Evolutionary conservation across 768 basidiomycete genomes (phyloP).

Genomic region (Clavaria fumosa): DNA sequence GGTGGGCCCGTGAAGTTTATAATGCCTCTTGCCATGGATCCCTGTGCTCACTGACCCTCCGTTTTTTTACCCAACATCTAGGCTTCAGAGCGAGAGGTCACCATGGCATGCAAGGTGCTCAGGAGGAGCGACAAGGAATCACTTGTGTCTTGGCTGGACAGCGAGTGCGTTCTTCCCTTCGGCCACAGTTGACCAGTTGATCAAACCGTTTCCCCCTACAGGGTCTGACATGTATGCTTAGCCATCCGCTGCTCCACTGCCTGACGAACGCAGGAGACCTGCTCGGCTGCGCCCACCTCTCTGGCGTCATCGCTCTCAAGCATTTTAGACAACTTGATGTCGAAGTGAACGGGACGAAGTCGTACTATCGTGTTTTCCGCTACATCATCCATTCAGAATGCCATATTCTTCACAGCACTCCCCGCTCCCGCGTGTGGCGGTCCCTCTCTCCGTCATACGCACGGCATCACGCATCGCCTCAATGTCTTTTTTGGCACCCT

Average conservation of each 20-base stretch:
- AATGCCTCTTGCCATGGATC: conserved; percentile 10
- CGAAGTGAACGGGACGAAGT: conserved; percentile 87
- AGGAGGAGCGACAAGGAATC: conserved; percentile 88
- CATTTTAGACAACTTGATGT: conserved; percentile 90
- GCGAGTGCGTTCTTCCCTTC: conserved; percentile 35
- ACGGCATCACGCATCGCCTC: too few relatives aligned
- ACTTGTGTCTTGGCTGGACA: conserved; percentile 92
- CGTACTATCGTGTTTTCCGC: too few relatives aligned
- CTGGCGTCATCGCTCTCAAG: conserved; percentile 78
- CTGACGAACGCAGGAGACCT: conserved; percentile 85
- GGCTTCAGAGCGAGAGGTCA: conserved; percentile 84
- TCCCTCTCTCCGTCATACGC: too few relatives aligned
- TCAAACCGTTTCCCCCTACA: too few relatives aligned
- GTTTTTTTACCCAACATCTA: conserved; percentile 19
- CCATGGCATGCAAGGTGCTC: conserved; percentile 85
- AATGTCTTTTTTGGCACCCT: too few relatives aligned
- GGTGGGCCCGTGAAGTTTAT: conserved; percentile 50
- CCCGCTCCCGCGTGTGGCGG: too few relatives aligned
- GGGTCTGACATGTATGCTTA: conserved; percentile 91
- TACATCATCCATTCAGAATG: too few relatives aligned
- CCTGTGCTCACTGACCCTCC: too few relatives aligned
- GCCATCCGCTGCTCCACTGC: conserved; percentile 87
- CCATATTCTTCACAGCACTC: too few relatives aligned
- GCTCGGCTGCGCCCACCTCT: conserved; percentile 88
- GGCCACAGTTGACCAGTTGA: too few relatives aligned